phyloP scores from a whole-genome alignment of 2,329 filamentous ascomycete species.

The Balansia obtecta region DNA sequence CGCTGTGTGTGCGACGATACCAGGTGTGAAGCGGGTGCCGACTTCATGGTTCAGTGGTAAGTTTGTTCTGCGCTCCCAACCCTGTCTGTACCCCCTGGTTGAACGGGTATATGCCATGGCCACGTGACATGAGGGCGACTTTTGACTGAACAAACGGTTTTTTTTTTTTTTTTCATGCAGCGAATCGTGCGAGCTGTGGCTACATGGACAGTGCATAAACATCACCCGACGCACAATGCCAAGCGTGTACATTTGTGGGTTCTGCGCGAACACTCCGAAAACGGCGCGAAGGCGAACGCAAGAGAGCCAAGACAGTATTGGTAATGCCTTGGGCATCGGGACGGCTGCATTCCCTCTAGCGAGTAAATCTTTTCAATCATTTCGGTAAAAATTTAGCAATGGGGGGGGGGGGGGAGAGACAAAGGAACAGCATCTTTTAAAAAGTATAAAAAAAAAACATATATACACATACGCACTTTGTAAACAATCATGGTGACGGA shows the following conservation, averaged over 20 bases:
- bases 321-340: constrained; percentile 23
- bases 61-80: constrained; percentile 10
- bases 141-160: background rate
- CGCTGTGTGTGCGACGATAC: constrained; percentile 44
- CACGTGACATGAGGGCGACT: background rate
- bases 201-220: constrained; percentile 51
- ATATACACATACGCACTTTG: no score
- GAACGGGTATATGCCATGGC: background rate
- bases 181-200: constrained; percentile 52
- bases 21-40: constrained; percentile 31
- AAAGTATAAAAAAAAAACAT: no score
- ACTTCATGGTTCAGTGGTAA: constrained; percentile 53
- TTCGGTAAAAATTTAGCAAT: constrained; percentile 19
- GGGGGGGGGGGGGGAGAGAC: background rate
- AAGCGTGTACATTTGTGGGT: constrained; percentile 50
- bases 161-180: no score
- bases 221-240: constrained; percentile 44
- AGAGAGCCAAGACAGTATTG: constrained; percentile 24
- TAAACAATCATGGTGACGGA: no score
- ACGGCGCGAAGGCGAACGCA: constrained; percentile 33
- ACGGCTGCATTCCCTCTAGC: constrained; percentile 25
- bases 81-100: background rate
- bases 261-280: constrained; percentile 48
- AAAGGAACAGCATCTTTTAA: background rate
- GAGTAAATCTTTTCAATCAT: constrained; percentile 30